Base-by-base conservation (phyloP, 2,329 filamentous ascomycete species). In the Tolypocladium guangdongense region DNA sequence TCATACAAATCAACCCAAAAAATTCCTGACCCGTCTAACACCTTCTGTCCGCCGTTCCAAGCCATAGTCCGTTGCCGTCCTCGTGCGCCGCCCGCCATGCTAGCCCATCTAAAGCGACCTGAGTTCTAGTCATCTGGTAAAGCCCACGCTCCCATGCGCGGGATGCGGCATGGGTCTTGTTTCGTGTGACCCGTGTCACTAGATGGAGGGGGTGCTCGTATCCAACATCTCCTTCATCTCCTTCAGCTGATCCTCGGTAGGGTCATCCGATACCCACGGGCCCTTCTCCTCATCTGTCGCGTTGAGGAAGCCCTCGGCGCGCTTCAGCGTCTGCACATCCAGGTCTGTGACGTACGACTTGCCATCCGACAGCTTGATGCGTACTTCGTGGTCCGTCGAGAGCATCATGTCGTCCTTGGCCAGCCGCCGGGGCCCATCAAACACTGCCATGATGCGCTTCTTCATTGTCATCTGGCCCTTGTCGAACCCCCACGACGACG, bases 371-470 rank as follows among this genome's bases (percentile, higher is more conserved):
- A 96, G 78, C 69, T 84, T 84, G 68, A 96, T 78, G 64, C 92
- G 89, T 38, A 97, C 90, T 72, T 99, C 93, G 64, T 93, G 91
- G 62, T 96, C 90, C 18, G 88, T 90, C 61, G 91, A 90, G 50
- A 99, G 84, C 90, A 96, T 95, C 90, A 97, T 93, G 72, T 99
- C 93, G 66, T 99, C 93, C 75, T 97, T 97, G 81, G 88, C 93
- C 50, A 99, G 78, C 43, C 92, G 84, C 52, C 91, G 84, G 18
- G 80, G 80, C 0, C 93, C 93, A 65, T 97, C 90, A 64, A 95
- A 99, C 22, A 95, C 88, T 58, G 90, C 90, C 63, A 97, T 78
- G 53, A 96, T 90, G 32, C 93, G 88, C 81, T 96, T 96, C 82
- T 95, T 96, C 83, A 95, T 95, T 66, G 88, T 95, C 89, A 97